phyloP scores from a whole-genome alignment of 768 basidiomycete species.

The Amanita fuliginea region DNA sequence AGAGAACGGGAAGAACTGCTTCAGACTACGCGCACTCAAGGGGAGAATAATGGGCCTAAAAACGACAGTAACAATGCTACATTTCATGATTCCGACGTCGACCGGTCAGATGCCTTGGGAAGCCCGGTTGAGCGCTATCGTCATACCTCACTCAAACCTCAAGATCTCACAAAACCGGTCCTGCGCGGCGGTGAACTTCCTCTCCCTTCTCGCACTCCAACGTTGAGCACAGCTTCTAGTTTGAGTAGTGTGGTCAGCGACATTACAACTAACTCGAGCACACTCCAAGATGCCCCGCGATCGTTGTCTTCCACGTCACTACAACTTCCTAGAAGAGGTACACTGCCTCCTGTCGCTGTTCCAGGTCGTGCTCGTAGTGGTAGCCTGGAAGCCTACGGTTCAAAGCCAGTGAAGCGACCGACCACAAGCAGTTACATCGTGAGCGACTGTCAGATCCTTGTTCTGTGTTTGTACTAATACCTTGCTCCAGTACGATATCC shows the following conservation, averaged over 20 bases:
- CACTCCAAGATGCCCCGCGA: slow-evolving; percentile 26
- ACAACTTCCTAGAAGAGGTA: slow-evolving; percentile 20
- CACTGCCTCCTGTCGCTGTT: slow-evolving; percentile 12
- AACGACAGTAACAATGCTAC: slow-evolving; percentile 26
- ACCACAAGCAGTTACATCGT: slow-evolving; percentile 24
- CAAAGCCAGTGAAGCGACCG: slow-evolving; percentile 22
- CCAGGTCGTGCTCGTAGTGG: slow-evolving; percentile 47
- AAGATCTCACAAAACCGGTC: slow-evolving; percentile 28
- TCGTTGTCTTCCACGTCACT: slow-evolving; percentile 27
- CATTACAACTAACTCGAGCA: slow-evolving; percentile 21
- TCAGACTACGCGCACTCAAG: slow-evolving; percentile 37
- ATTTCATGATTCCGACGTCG: slow-evolving; percentile 39
- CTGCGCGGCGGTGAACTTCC: slow-evolving; percentile 50
- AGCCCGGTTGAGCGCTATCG: slow-evolving; percentile 31
- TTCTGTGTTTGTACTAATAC: neutral
- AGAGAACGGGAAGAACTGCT: slow-evolving; percentile 13
- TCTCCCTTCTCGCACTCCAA: slow-evolving; percentile 45
- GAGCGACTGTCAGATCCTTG: slow-evolving; percentile 11
- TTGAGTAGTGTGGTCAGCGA: slow-evolving; percentile 25
- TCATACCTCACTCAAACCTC: slow-evolving; percentile 35
- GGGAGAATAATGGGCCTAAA: slow-evolving; percentile 42
- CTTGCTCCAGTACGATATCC: slow-evolving; percentile 7
- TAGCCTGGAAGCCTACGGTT: slow-evolving; percentile 40
- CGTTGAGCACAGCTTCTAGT: slow-evolving; percentile 26
- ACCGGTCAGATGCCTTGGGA: slow-evolving; percentile 35